A percentile compares a stretch with the other conserved stretches of the same genome.
Evolutionary conservation across 352 stramenopile genomes (phyloP).

Genomic region (Blastocystis sp.): DNA sequence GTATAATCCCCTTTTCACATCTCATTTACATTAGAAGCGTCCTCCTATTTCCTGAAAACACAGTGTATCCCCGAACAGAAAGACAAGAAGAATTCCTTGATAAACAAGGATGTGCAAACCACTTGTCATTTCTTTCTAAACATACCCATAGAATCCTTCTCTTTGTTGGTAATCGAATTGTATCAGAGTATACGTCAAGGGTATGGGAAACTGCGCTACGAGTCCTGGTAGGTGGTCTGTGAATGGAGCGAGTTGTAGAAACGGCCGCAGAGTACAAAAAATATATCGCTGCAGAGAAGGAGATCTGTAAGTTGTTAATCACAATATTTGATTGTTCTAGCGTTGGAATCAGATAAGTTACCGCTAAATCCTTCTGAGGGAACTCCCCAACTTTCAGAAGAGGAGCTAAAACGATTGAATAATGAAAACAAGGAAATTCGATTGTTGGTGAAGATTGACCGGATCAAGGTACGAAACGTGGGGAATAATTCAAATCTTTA

Average conservation of each 20-base stretch:
- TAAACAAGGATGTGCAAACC: too few species aligned
- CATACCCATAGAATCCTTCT: too few species aligned
- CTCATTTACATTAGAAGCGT: too few species aligned
- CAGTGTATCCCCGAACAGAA: too few species aligned
- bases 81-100: too few species aligned
- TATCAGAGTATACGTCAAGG: neutral
- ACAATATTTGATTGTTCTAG: neutral
- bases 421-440: conserved; percentile 65
- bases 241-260: neutral
- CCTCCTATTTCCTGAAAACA: too few species aligned
- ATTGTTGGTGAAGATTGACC: conserved; percentile 58
- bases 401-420: conserved; percentile 28
- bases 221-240: conserved; percentile 19
- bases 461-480: conserved; percentile 59
- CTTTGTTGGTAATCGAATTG: neutral
- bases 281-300: conserved; percentile 62
- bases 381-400: neutral
- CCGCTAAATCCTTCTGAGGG: neutral
- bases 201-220: conserved; percentile 65
- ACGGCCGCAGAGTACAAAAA: conserved; percentile 60
- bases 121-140: neutral
- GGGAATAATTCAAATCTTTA: conserved; percentile 50
- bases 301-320: neutral
- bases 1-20: too few species aligned
- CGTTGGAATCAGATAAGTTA: conserved; percentile 35